Evolutionary conservation across 1,284 basidiomycete genomes (phyloP), one percentile per base, ranked within the genome.

Genomic region (Limonomyces culmigenus): DNA sequence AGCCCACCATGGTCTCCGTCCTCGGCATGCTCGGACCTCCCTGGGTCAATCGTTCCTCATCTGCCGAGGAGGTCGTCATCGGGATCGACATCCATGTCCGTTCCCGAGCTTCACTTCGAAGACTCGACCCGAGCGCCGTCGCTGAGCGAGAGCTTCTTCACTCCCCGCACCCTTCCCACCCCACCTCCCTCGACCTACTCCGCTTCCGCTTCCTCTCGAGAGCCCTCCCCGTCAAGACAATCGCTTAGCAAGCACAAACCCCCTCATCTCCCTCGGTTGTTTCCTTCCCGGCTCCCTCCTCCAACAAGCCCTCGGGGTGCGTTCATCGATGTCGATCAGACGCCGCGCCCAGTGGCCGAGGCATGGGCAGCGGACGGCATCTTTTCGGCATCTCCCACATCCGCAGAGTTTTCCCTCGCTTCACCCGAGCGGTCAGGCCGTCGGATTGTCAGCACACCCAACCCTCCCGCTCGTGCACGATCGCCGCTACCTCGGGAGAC

Each of bases 11-110:
- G 15, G 19, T 17, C 18, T 8, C 33, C 14, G 11, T 14, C 11
- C 18, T 18, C 38, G 13, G 37, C 38, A 16, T 41, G 41, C 1
- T 41, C 37, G 36, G 42, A 27, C 8, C 23, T 8, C 8, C 23
- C 23, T 27, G n/a, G n/a, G n/a, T n/a, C n/a, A n/a, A n/a, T n/a
- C n/a, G n/a, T n/a, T n/a, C n/a, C n/a, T n/a, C n/a, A n/a, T n/a
- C n/a, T n/a, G n/a, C n/a, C n/a, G n/a, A n/a, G n/a, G n/a, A n/a
- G n/a, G n/a, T n/a, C n/a, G n/a, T n/a, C n/a, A n/a, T n/a, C n/a
- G n/a, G n/a, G n/a, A n/a, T n/a, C n/a, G n/a, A n/a, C n/a, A n/a
- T n/a, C n/a, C n/a, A n/a, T n/a, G n/a, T n/a, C n/a, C n/a, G n/a
- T n/a, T n/a, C n/a, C n/a, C n/a, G n/a, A n/a, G n/a, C n/a, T n/a